Conservation (phyloP, 108 stramenopile genomes). For the Pseudonitzschia delicatissima region DNA sequence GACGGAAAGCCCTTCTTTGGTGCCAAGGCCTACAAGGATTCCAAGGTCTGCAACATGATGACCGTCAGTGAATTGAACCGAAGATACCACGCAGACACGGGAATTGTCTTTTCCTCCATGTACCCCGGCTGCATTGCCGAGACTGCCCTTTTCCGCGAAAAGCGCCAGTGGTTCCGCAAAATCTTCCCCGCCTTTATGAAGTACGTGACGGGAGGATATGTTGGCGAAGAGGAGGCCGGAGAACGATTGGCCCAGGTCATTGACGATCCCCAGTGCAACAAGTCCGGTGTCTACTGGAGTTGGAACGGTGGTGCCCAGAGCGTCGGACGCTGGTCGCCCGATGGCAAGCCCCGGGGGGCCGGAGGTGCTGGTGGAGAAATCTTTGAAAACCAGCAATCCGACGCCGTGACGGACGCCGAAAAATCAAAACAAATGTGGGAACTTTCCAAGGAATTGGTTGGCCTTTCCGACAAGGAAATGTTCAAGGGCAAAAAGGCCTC, state of each 20-base stretch:
- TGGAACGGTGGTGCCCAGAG: slow-evolving; percentile 96
- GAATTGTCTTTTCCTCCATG: slow-evolving; percentile 90
- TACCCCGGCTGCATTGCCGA: slow-evolving; percentile 98
- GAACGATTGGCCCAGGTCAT: slow-evolving; percentile 83
- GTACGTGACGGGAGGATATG: slow-evolving; percentile 88
- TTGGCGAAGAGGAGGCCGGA: slow-evolving; percentile 85
- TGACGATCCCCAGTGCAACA: slow-evolving; percentile 82
- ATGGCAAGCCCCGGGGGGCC: slow-evolving; percentile 84
- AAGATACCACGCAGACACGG: slow-evolving; percentile 85
- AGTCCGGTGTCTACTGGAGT: slow-evolving; percentile 91
- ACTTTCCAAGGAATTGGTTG: slow-evolving; percentile 69
- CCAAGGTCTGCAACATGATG: slow-evolving; percentile 92
- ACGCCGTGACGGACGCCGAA: slow-evolving; percentile 79
- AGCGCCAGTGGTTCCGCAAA: slow-evolving; percentile 93
- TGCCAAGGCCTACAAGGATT: slow-evolving; percentile 98
- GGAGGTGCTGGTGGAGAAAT: slow-evolving; percentile 95
- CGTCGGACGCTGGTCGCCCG: slow-evolving; percentile 75
- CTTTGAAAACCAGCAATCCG: slow-evolving; percentile 86
- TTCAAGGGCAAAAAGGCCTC: slow-evolving; percentile 64
- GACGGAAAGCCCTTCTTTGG: slow-evolving; percentile 93
- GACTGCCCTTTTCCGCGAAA: slow-evolving; percentile 93
- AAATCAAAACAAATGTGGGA: slow-evolving; percentile 90
- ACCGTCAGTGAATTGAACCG: slow-evolving; percentile 87
- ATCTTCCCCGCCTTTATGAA: slow-evolving; percentile 73
- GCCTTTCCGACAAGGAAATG: slow-evolving; percentile 75